These are phyloP conservation scores for Yarrowia alimentaria DNA, from an alignment of 805 yeast species.

Conservation along the genomic window DNA sequence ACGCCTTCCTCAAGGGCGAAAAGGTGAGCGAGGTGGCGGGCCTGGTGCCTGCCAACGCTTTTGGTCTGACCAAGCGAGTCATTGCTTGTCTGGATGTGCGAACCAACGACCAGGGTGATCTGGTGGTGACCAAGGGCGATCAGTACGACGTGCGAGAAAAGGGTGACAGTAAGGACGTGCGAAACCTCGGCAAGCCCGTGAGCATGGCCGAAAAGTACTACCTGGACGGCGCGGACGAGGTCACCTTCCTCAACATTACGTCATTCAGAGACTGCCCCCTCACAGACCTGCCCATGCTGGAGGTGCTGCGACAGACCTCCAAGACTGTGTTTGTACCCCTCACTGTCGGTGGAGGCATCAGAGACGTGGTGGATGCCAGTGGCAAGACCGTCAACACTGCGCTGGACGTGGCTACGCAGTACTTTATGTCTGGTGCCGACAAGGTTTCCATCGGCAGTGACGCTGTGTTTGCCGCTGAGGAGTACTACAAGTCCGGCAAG, in stretches of 20 bases:
- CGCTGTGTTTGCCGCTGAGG: conserved; percentile 89
- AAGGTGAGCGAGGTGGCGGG: conserved; percentile 37
- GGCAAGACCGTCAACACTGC: conserved; percentile 73
- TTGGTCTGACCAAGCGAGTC: conserved; percentile 81
- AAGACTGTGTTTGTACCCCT: conserved; percentile 92
- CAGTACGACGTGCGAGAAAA: conserved; percentile 96
- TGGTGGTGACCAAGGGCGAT: conserved; percentile 98
- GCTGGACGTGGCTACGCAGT: conserved; percentile 82
- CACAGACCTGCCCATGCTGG: conserved; percentile 92
- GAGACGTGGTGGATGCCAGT: conserved; percentile 78
- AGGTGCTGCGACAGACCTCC: conserved; percentile 78
- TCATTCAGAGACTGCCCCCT: conserved; percentile 94
- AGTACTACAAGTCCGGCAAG: conserved; percentile 59
- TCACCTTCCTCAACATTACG: conserved; percentile 91
- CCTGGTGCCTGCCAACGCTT: conserved; percentile 4
- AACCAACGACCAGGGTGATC: conserved; percentile 87
- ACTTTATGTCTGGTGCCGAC: conserved; percentile 96
- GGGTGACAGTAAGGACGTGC: conserved; percentile 52
- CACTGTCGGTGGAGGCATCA: conserved; percentile 98
- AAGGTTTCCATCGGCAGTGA: conserved; percentile 98
- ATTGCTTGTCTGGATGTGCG: conserved; percentile 98
- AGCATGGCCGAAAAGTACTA: conserved; percentile 88
- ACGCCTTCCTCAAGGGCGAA: conserved; percentile 60
- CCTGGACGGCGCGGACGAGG: conserved; percentile 94
- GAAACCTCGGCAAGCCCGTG: conserved; percentile 96